Evolutionary conservation across 768 basidiomycete species (phyloP).

Genomic region (Panaeolus cyanescens): DNA sequence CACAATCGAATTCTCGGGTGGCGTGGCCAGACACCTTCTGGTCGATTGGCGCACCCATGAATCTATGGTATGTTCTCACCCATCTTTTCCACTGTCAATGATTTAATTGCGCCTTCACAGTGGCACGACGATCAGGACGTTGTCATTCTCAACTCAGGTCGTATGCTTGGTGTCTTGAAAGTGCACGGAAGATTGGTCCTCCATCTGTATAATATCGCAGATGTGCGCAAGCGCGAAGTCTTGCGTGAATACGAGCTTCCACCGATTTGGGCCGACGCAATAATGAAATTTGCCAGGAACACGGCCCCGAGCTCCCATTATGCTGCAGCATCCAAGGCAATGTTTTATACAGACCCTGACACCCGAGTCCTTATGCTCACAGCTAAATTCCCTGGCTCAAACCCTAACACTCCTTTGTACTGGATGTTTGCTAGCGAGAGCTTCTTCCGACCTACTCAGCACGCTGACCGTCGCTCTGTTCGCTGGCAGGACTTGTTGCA

Average conservation of each 20-base stretch:
- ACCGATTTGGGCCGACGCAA: constrained; percentile 47
- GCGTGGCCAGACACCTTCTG: constrained; percentile 45
- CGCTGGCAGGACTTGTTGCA: constrained; percentile 61
- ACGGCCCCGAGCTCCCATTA: constrained; percentile 39
- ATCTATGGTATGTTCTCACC: constrained; percentile 37
- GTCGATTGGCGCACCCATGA: constrained; percentile 52
- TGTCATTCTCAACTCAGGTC: constrained; percentile 44
- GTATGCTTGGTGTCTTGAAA: constrained; percentile 43
- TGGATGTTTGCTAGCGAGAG: constrained; percentile 60
- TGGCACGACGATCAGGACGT: constrained; percentile 53
- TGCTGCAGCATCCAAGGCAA: constrained; percentile 37
- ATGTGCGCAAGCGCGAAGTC: constrained; percentile 40
- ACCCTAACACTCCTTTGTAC: constrained; percentile 35
- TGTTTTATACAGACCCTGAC: constrained; percentile 61
- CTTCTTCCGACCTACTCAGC: constrained; percentile 45
- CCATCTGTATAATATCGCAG: constrained; percentile 47
- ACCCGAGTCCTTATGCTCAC: constrained; percentile 50
- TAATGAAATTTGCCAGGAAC: constrained; percentile 51
- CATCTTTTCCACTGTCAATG: not conserved
- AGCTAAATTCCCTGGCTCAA: constrained; percentile 38
- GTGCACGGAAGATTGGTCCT: constrained; percentile 38
- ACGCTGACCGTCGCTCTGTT: constrained; percentile 44
- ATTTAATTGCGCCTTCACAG: constrained; percentile 28
- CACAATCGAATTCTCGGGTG: constrained; percentile 41
- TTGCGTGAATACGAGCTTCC: constrained; percentile 61